Evolutionary conservation across 768 basidiomycete genomes (phyloP).

Genomic region (Xerocomellus dryophilus): DNA sequence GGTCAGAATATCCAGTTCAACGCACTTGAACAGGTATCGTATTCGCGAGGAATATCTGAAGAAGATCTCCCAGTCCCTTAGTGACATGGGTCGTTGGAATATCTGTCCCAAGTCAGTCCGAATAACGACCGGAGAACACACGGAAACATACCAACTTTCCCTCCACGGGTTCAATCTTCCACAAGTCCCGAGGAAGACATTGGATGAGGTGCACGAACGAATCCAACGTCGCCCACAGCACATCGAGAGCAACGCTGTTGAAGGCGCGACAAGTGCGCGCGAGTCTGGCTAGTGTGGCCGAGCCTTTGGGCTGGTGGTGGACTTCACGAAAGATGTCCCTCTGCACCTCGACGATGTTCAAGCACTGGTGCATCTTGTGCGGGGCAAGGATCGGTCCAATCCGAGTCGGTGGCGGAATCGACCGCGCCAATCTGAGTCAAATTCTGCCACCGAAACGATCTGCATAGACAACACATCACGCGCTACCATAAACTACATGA

Average conservation of each 20-base stretch:
- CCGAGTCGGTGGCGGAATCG: background rate
- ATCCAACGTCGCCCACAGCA: slow-evolving; percentile 22
- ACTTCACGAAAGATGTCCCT: slow-evolving; percentile 21
- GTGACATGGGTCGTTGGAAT: slow-evolving; percentile 25
- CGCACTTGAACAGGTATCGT: slow-evolving; percentile 7
- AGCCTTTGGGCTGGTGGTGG: background rate
- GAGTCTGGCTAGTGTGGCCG: slow-evolving; percentile 16
- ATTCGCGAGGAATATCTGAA: slow-evolving; percentile 26
- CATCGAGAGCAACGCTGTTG: slow-evolving; percentile 22
- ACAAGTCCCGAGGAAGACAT: slow-evolving; percentile 30
- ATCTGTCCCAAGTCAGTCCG: slow-evolving; percentile 16
- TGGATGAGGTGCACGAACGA: slow-evolving; percentile 22
- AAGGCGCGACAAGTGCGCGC: slow-evolving; percentile 29
- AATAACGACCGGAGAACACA: background rate
- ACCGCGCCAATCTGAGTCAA: background rate
- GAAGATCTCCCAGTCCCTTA: slow-evolving; percentile 29
- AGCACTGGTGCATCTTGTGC: slow-evolving; percentile 23
- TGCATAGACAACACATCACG: background rate
- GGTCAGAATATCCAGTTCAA: background rate
- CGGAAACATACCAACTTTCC: slow-evolving; percentile 13
- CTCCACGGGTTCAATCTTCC: slow-evolving; percentile 13
- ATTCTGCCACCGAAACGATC: background rate
- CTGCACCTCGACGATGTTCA: slow-evolving; percentile 29
- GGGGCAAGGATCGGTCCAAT: background rate
- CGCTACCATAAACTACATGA: slow-evolving; percentile 18